These are phyloP conservation scores for Sordariomycetes sp. DNA, from an alignment of 2,329 filamentous ascomycete species.

Conservation along the genomic window DNA sequence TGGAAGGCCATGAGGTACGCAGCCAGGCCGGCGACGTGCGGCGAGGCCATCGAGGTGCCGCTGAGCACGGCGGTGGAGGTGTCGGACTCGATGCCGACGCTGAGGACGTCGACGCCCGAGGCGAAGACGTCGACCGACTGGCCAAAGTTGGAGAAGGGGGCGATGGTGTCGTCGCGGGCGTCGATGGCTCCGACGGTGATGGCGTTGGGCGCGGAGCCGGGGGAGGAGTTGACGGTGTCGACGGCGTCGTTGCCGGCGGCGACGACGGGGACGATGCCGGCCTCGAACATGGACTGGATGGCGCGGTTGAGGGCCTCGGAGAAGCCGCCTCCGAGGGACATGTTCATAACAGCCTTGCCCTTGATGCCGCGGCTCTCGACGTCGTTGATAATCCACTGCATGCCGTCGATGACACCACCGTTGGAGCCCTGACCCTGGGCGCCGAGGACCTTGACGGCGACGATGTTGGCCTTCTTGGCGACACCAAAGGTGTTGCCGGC, in stretches of 20 bases:
- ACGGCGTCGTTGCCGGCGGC: conserved; percentile 50
- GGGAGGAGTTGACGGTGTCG: conserved; percentile 40
- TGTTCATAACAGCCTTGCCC: conserved; percentile 54
- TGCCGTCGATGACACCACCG: conserved; percentile 43
- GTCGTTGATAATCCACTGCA: conserved; percentile 45
- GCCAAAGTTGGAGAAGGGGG: conserved; percentile 52
- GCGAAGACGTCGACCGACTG: conserved; percentile 42
- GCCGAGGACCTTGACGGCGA: conserved; percentile 55
- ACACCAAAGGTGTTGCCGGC: conserved; percentile 53
- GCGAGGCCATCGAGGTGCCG: conserved; percentile 56
- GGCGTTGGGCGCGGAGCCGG: conserved; percentile 44
- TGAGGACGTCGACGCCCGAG: conserved; percentile 44
- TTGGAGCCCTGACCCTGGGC: conserved; percentile 25
- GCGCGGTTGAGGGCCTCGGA: conserved; percentile 46
- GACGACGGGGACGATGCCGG: conserved; percentile 48
- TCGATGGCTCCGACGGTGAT: conserved; percentile 54
- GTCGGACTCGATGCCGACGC: conserved; percentile 40
- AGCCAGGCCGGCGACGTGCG: conserved; percentile 58
- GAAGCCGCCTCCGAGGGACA: conserved; percentile 46
- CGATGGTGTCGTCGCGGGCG: conserved; percentile 34
- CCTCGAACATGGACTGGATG: conserved; percentile 36
- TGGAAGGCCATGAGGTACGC: conserved; percentile 57
- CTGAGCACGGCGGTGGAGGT: conserved; percentile 34
- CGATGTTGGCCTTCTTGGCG: conserved; percentile 44
- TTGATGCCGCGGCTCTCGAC: conserved; percentile 26